These are phyloP conservation scores for Lachnellula willkommii DNA, from an alignment of 2,329 filamentous ascomycete genomes.

Conservation along the genomic window DNA sequence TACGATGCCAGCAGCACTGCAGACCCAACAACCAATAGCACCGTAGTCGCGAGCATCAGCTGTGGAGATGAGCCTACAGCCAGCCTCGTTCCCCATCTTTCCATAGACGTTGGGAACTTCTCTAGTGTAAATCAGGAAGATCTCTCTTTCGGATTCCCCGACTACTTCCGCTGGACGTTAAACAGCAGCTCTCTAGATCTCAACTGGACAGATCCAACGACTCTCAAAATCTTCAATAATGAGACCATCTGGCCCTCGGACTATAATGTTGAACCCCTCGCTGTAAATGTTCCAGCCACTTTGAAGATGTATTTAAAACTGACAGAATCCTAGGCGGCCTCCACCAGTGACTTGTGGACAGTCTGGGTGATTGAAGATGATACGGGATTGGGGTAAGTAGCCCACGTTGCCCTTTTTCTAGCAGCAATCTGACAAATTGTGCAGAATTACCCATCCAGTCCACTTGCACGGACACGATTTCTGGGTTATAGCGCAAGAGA, in stretches of 20 bases:
- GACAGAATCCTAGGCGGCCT: slow-evolving; percentile 36
- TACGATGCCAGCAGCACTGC: slow-evolving; percentile 35
- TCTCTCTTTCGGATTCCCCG: slow-evolving; percentile 13
- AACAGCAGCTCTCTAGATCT: slow-evolving; percentile 43
- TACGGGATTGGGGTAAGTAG: slow-evolving; percentile 14
- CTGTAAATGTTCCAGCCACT: slow-evolving; percentile 13
- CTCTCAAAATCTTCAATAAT: slow-evolving; percentile 31
- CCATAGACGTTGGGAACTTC: slow-evolving; percentile 21
- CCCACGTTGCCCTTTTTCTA: slow-evolving; percentile 9
- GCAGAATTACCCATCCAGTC: slow-evolving; percentile 30
- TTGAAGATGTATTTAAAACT: slow-evolving; percentile 46
- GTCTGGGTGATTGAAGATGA: slow-evolving; percentile 28
- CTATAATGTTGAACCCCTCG: slow-evolving; percentile 24
- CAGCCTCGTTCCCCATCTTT: slow-evolving; percentile 26
- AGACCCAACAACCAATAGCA: slow-evolving; percentile 26
- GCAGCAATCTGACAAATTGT: slow-evolving; percentile 23
- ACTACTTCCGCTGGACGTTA: slow-evolving; percentile 44
- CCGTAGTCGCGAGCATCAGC: slow-evolving; percentile 13
- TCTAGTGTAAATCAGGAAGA: slow-evolving; percentile 10
- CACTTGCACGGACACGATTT: slow-evolving; percentile 50
- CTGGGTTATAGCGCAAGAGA: slow-evolving; percentile 41
- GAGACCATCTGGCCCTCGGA: slow-evolving; percentile 27
- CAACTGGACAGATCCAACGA: slow-evolving; percentile 44
- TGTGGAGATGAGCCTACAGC: slow-evolving; percentile 30
- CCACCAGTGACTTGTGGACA: slow-evolving; percentile 22